These are phyloP conservation scores for Tulasnella sp. DNA, from an alignment of 768 basidiomycete genomes.

Conservation along the genomic window DNA sequence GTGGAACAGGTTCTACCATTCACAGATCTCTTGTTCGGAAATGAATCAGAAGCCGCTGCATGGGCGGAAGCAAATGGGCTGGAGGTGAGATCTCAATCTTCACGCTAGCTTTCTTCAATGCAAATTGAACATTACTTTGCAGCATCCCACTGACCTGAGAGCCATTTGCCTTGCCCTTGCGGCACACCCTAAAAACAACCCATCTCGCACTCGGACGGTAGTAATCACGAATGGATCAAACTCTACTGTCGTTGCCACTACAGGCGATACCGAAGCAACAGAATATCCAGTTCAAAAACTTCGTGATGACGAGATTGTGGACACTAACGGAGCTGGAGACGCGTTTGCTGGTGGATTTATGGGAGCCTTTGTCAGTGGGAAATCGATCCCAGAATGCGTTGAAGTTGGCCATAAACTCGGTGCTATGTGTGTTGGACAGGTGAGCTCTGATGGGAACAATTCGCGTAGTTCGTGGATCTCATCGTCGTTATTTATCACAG, in stretches of 20 bases:
- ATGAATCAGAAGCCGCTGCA: constrained; percentile 85
- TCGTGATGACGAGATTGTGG: constrained; percentile 56
- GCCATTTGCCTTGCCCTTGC: constrained; percentile 67
- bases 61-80: constrained; percentile 67
- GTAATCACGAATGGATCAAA: constrained; percentile 84
- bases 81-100: too few relatives aligned
- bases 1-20: constrained; percentile 70
- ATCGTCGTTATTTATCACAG: constrained; percentile 23
- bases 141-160: constrained; percentile 38
- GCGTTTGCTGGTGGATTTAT: constrained; percentile 95
- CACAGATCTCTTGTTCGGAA: constrained; percentile 87
- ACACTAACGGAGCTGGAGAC: constrained; percentile 97
- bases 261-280: constrained; percentile 42
- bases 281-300: constrained; percentile 45
- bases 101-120: not conserved
- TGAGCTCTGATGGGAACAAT: constrained; percentile 21
- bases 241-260: constrained; percentile 61
- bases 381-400: constrained; percentile 60
- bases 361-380: constrained; percentile 70
- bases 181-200: constrained; percentile 53
- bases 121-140: not conserved
- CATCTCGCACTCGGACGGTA: constrained; percentile 63
- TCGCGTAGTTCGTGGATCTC: not conserved
- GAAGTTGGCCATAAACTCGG: constrained; percentile 80
- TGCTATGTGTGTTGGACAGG: constrained; percentile 71